Base-by-base conservation (phyloP, 2,329 filamentous ascomycete genomes). In the Colletotrichum tofieldiae region DNA sequence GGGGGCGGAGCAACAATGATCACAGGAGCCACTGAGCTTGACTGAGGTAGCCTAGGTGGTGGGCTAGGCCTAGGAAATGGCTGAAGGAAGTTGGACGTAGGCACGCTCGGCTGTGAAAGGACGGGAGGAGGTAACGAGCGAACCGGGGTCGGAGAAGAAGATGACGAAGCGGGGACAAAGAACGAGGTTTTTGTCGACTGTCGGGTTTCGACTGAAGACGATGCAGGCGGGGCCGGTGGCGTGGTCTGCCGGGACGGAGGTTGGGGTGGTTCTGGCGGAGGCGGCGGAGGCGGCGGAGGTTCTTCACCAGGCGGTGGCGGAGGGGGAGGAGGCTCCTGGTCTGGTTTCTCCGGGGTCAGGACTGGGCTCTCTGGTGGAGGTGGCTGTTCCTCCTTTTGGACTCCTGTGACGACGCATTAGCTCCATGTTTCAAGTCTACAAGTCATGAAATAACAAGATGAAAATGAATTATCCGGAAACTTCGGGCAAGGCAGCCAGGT, bases 361-460 rank as follows among this genome's bases (percentile, higher is more conserved):
- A 56, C 32, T 56, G 63, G 63, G 5, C 43, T 47, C 6, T 63
- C 69, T 37, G 65, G 43, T 11, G 35, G 56, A 29, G 68, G 55
- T 18, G 69, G 37, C 35, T 41, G 51, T 26, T 63, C 43, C 65
- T 68, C 65, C 45, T 26, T 66, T 63, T 51, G 12, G 23, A 52
- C 49, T 14, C 43, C 68, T 68, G 23, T 62, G 52, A 54, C n/a
- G 23, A 4, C 18, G 39, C 4, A 37, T 72, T 72, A 68, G 65
- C 58, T 68, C 26, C n/a, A 5, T 20, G 18, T 45, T 45, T 32
- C 37, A 26, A 18, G 23, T 32, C 14, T 23, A 12, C 7, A 39
- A 49, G 54, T 45, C 23, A 45, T 20, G 20, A 14, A 59, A 72
- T 45, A 60, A 32, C 12, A 63, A 59, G 16, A 71, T 65, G 51